phyloP scores from a whole-genome alignment of 257 asterid species.

The Ilex asprella region DNA sequence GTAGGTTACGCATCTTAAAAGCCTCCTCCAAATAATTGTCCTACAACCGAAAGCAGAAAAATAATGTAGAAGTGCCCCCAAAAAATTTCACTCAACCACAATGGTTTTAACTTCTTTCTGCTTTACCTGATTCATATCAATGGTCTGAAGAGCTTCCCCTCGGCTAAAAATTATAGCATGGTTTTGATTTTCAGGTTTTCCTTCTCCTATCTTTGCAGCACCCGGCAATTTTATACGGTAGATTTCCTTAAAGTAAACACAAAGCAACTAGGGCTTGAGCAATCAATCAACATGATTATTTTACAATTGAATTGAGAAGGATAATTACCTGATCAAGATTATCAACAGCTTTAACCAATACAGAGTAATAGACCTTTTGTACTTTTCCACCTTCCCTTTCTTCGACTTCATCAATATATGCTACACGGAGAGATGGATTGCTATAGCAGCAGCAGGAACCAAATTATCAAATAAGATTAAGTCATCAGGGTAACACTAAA shows the following conservation, averaged over 20 bases:
- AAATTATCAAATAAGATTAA: conserved; percentile 8
- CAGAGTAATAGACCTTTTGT: conserved; percentile 84
- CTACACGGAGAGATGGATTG: conserved; percentile 96
- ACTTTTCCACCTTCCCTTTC: conserved; percentile 79
- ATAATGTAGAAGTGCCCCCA: conserved; percentile 2
- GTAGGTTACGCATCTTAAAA: conserved; percentile 94
- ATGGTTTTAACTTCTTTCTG: conserved; percentile 11
- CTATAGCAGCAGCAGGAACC: conserved; percentile 35
- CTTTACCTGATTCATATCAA: conserved; percentile 97
- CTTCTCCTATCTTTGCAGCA: conserved; percentile 91
- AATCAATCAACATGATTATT: conserved; percentile 3
- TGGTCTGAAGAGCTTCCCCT: conserved; percentile 98
- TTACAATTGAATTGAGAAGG: conserved; percentile 4
- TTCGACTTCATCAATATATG: conserved; percentile 94
- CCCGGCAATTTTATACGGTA: conserved; percentile 97
- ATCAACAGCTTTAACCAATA: conserved; percentile 89
- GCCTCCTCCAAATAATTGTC: conserved; percentile 98
- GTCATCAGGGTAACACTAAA: conserved; percentile 6
- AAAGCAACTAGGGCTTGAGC: conserved; percentile 19
- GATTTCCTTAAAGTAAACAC: conserved; percentile 63
- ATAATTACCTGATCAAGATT: conserved; percentile 90
- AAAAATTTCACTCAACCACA: neutral
- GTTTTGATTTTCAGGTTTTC: conserved; percentile 98
- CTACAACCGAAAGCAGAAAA: conserved; percentile 29
- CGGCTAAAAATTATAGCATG: conserved; percentile 91